Base-by-base conservation (phyloP, 768 basidiomycete genomes). In the Cantharellus cinnabarinus region DNA sequence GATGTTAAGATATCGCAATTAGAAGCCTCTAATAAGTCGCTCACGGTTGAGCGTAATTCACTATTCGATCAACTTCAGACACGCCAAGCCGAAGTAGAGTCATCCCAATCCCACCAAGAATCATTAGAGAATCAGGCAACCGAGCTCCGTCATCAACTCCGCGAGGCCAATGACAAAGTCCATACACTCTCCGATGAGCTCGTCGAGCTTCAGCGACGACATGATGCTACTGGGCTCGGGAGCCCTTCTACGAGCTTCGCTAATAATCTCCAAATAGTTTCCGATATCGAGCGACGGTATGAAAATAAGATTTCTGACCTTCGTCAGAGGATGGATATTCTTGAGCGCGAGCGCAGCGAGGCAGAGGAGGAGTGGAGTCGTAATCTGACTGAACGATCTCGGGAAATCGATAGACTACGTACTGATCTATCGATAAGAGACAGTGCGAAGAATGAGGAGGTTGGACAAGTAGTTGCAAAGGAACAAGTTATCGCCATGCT, bases 31-130 rank as follows among this genome's bases (percentile, higher is more conserved):
- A 72, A 89, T n/a, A 76, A 77, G 62, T 79, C 75, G 39, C 74
- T 91, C 4, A 78, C 79, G 10, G 70, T 73, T 37, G 87, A 90
- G 67, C 93, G 91, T 65, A 82, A 81, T 63, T 68, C 73, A 5
- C 77, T 89, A 62, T 98, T 97, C 67, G 87, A 93, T 63, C 80
- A 85, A 61, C 74, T 90, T 2, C 90, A 98, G 69, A 65, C 84
- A 53, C 82, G 87, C 39, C 89, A 94, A 68, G 91, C 87, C 14
- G 93, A 97, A 66, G 69, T 85, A 5, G 95, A 99, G 70, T 84
- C 86, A 1, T 79, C 82, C 3, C 81, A 83, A 62, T 79, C 78
- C 3, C 81, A 85, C 63, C 73, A 83, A 2, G 88, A 90, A 63
- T 77, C 77, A 1, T 69, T 90, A 20, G 80, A 85, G 64, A 80